Base-by-base conservation (phyloP, 2,329 filamentous ascomycete species). In the Colletotrichum higginsianum region DNA sequence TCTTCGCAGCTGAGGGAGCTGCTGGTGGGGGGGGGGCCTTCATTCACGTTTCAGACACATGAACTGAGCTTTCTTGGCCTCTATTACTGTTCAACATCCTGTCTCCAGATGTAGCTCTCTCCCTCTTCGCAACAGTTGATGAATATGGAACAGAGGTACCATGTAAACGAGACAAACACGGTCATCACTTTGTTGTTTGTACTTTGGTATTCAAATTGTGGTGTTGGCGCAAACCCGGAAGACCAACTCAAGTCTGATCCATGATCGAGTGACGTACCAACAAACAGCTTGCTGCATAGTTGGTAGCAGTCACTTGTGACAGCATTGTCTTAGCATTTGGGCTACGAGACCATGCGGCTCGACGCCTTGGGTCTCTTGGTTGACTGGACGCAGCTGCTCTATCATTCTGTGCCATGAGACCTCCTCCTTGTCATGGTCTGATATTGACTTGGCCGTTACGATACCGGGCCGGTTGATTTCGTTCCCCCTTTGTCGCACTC, bases 11-110 rank as follows among this genome's bases (percentile, higher is more conserved):
- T 42, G 35, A 38, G 30, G 30, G 9, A 62, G 53, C 57, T 38
- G 26, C 16, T 38, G 16, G 57, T 62, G 64, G 64, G 64, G 63
- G 64, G 63, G 52, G 56, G n/a, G 35, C 47, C 58, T 23, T 62
- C 58, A 49, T 3, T 3, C 16, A 47, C 46, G 60, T 52, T 50
- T 62, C 60, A 61, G 60, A 52, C 46, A 52, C 21, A 52, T 30
- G 18, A 61, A 16, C 42, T 15, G 21, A n/a, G 55, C 44, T 52
- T 23, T 9, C 44, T 61, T 35, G 13, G 38, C 9, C 38, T 53
- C 16, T 53, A 18, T 35, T 38, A 35, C 30, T 64, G 13, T 42
- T 21, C 16, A 65, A 57, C 23, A 40, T 13, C 38, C 9, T 26
- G 18, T 30, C 21, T 21, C 9, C 3, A 13, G 38, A 16, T 53